A percentile compares a stretch with the other conserved stretches of the same genome.
Evolutionary conservation across 2,329 filamentous ascomycete genomes (phyloP).

Genomic region (Penicillium sp.): DNA sequence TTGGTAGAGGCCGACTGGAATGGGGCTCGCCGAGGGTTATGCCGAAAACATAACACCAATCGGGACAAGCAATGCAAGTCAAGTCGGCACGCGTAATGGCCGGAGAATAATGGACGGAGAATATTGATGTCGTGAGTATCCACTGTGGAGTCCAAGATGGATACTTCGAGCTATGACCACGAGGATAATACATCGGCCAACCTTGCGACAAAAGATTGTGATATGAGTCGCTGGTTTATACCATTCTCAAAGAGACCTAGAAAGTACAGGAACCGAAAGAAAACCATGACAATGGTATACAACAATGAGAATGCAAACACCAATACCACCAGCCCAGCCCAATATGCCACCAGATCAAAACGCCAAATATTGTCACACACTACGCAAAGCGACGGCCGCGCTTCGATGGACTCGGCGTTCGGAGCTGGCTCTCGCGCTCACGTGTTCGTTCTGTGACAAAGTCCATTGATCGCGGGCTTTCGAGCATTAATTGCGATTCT

Average conservation of each 20-base stretch:
- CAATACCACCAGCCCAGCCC: neutral
- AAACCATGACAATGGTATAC: constrained; percentile 14
- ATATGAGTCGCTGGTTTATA: neutral
- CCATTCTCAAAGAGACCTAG: neutral
- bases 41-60: neutral
- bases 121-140: neutral
- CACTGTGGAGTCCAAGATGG: neutral
- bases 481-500: constrained; percentile 30
- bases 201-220: too few relatives aligned
- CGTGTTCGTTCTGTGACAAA: constrained; percentile 34
- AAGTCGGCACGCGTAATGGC: neutral
- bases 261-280: constrained; percentile 14
- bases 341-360: constrained; percentile 1
- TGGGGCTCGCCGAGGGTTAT: neutral
- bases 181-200: neutral
- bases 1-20: neutral
- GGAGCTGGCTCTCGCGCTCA: constrained; percentile 31
- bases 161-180: neutral
- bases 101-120: neutral
- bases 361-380: neutral
- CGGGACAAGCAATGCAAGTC: neutral
- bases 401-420: constrained; percentile 41
- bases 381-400: constrained; percentile 18
- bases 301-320: constrained; percentile 6
- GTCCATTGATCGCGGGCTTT: constrained; percentile 30